A percentile compares a stretch with the other conserved stretches of the same genome.
phyloP scores from a whole-genome alignment of 352 stramenopile genomes.

The Poterioochromonas sp. region DNA sequence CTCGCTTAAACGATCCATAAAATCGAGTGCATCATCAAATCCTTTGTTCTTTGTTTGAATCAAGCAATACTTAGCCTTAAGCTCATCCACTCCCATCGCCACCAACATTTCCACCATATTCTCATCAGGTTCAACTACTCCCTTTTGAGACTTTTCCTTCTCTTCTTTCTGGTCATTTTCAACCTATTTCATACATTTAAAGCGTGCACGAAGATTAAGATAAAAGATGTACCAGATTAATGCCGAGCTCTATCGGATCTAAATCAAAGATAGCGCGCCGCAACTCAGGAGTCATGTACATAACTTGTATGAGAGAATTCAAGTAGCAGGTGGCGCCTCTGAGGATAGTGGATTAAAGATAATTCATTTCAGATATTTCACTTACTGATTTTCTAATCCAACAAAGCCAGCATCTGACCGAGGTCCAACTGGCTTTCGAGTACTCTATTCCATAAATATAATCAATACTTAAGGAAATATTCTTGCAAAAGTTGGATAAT shows the following conservation, averaged over 20 bases:
- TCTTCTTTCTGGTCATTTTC: slow-evolving; percentile 34
- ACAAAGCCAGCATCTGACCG: slow-evolving; percentile 33
- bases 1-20: not conserved
- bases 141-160: slow-evolving; percentile 40
- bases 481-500: too few species aligned
- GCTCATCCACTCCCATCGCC: slow-evolving; percentile 38
- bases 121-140: slow-evolving; percentile 39
- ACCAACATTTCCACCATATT: slow-evolving; percentile 39
- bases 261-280: slow-evolving; percentile 43
- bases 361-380: not conserved
- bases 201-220: not conserved
- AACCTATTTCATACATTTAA: not conserved
- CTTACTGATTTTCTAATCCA: slow-evolving; percentile 42
- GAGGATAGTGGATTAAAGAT: not conserved
- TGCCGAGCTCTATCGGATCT: slow-evolving; percentile 40
- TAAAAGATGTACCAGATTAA: slow-evolving; percentile 1
- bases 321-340: slow-evolving; percentile 47
- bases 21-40: slow-evolving; percentile 39
- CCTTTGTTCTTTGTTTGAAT: slow-evolving; percentile 40
- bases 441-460: too few species aligned
- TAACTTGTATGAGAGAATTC: slow-evolving; percentile 42
- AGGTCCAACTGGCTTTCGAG: not conserved
- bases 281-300: slow-evolving; percentile 50
- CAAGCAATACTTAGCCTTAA: not conserved
- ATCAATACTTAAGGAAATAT: too few species aligned